Percentiles rank a stretch among this genome's conserved stretches.
Conservation (phyloP, 2,329 filamentous ascomycete genomes). For the Phaeoacremonium minimum region DNA sequence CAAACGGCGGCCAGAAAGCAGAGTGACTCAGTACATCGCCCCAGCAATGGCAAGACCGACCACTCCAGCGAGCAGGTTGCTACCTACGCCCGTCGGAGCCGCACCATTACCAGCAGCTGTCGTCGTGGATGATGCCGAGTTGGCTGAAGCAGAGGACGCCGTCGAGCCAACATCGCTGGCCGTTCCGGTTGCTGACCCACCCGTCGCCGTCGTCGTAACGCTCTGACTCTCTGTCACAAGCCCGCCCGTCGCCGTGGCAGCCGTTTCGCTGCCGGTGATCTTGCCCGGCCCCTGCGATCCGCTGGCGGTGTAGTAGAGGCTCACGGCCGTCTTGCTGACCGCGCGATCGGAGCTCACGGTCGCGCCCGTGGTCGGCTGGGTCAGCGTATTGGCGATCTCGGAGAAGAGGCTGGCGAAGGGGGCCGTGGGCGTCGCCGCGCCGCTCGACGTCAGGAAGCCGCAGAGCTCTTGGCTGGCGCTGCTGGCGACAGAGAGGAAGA, state of each 20-base stretch:
- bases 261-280: constrained; percentile 34
- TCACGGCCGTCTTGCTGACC: constrained; percentile 31
- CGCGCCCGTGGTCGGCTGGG: constrained; percentile 22
- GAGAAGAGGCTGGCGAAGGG: constrained; percentile 27
- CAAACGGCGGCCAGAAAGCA: constrained; percentile 4
- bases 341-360: constrained; percentile 25
- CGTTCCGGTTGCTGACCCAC: neutral
- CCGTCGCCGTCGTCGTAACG: constrained; percentile 4
- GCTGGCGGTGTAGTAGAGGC: constrained; percentile 34
- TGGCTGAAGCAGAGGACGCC: neutral
- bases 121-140: no score
- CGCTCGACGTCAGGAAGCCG: constrained; percentile 6
- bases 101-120: neutral
- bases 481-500: constrained; percentile 27
- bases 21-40: neutral
- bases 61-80: neutral
- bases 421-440: constrained; percentile 29
- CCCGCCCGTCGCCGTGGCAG: constrained; percentile 25
- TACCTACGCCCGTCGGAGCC: neutral
- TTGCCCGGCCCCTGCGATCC: constrained; percentile 31
- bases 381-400: constrained; percentile 17
- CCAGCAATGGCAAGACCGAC: constrained; percentile 1
- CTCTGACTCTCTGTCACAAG: no score
- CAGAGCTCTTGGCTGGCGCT: constrained; percentile 27
- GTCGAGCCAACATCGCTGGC: neutral